Conservation (phyloP, 805 yeast species). For the Wickerhamomyces queroliae region DNA sequence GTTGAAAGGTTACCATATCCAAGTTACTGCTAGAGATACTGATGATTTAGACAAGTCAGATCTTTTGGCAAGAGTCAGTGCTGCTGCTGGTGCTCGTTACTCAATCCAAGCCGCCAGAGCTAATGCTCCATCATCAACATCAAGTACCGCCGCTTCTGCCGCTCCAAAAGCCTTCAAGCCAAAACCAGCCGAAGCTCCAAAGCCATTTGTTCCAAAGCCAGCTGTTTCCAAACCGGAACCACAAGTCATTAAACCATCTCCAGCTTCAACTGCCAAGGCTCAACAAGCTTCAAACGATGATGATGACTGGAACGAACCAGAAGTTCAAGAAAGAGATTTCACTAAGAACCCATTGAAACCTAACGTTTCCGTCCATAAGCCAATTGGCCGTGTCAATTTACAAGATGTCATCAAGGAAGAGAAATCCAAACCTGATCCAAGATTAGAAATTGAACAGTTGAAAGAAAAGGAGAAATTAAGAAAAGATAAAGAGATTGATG, state of each 20-base stretch:
- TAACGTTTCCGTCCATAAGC: conserved; percentile 47
- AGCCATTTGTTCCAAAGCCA: conserved; percentile 25
- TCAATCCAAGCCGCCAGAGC: conserved; percentile 47
- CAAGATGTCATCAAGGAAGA: conserved; percentile 37
- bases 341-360: conserved; percentile 38
- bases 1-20: conserved; percentile 85
- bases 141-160: conserved; percentile 20
- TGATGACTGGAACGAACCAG: conserved; percentile 42
- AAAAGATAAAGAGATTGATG: conserved; percentile 29
- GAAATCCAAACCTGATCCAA: conserved; percentile 36
- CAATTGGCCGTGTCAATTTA: conserved; percentile 55
- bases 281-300: conserved; percentile 24
- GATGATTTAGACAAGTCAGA: conserved; percentile 84
- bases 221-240: conserved; percentile 8
- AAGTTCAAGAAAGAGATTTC: conserved; percentile 41
- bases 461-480: conserved; percentile 28
- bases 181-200: conserved; percentile 10
- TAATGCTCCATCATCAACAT: conserved; percentile 21
- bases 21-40: conserved; percentile 90
- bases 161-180: conserved; percentile 18
- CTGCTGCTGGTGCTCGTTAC: conserved; percentile 96
- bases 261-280: conserved; percentile 17
- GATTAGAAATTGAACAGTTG: conserved; percentile 31
- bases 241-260: conserved; percentile 9
- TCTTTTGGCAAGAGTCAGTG: conserved; percentile 67